Evolutionary conservation across 2,329 filamentous ascomycete species (phyloP), one percentile per base, ranked within the genome.

Genomic region (Fusarium euwallaceae): DNA sequence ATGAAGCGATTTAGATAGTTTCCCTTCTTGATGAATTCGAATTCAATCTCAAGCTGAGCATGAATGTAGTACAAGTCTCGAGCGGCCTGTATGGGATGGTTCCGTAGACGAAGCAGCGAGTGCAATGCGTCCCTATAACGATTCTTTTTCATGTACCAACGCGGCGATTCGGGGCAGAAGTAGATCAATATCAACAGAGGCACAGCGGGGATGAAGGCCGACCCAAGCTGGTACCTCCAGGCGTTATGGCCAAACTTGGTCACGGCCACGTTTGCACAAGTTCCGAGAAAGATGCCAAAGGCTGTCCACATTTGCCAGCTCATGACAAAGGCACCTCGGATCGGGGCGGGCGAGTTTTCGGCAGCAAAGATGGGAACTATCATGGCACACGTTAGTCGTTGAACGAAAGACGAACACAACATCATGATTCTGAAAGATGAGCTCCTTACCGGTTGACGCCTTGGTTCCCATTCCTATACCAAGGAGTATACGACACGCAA

Each of bases 401-500:
- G 9, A 9, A 20, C 8, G 16, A 51, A 32, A 24, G 4, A 34
- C 32, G 32, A 34, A 34, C 32, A 34, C 4, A 34, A 4, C 32
- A 34, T 34, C 32, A 34, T 27, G 14, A 36, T 29, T 39, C 58
- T 12, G n/a, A 22, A 6, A 12, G 9, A 29, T 16, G 34, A 14
- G 16, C 2, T 29, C 80, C 83, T 68, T 66, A 85, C 84, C 83
- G 12, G 90, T 92, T 0, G 90, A 90, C 22, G 91, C 91, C 80
- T 95, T 95, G 17, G 92, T 88, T 32, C 93, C 93, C 85, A 95
- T 94, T 1, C 92, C 93, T 55, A 97, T 89, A 11, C 94, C 94
- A 70, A 96, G 88, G 14, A 93, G 86, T 71, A 96, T 88, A 48
- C 94, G 91, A 59, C 91, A 92, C 48, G 90, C 87, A 68, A 97